Evolutionary conservation across 805 yeast species (phyloP), one percentile per base, ranked within the genome.

Genomic region (Wickerhamomyces rabaulensis): DNA sequence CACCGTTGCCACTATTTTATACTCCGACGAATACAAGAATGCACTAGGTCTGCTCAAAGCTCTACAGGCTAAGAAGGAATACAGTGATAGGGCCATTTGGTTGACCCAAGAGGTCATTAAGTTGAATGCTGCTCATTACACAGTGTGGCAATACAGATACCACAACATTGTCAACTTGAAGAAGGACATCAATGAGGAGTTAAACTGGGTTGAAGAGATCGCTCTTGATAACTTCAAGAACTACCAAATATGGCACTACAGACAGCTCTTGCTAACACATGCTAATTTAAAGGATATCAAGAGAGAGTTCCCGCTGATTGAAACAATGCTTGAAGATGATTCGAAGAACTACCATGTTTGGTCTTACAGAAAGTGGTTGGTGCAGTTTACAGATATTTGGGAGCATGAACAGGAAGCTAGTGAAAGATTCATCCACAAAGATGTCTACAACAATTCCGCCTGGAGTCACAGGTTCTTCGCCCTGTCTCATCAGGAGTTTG

Each of bases 241-340:
- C 69, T 94, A 94, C 66, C 99, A 94, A 64, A 84, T 92, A n/a
- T 94, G 98, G 97, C 87, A 91, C 56, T 91, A 92, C 60, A 76
- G 97, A 47, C 91, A 85, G 58, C 68, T 80, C 29, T 61, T 92
- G 9, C 66, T 85, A 45, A 72, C 72, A 38, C n/a, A 45, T 36
- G 61, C 64, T 1, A 57, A 50, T 4, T 46, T 47, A n/a, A 74
- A 73, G 54, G 55, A 69, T 39, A 65, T 74, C 2, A 69, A 65
- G 38, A 68, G 82, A 33, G 98, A 94, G 60, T 71, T 73, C 43
- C 84, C 87, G 2, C 73, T 89, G 20, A 69, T 86, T 38, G 74
- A 75, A 36, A 66, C 74, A 41, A 85, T 92, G 85, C 65, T 94
- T 5, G 78, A 76, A 12, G 84, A 80, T 42, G 99, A 94, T 60